phyloP scores from a whole-genome alignment of 2,329 filamentous ascomycete genomes.

The Microascus cirrosus region DNA sequence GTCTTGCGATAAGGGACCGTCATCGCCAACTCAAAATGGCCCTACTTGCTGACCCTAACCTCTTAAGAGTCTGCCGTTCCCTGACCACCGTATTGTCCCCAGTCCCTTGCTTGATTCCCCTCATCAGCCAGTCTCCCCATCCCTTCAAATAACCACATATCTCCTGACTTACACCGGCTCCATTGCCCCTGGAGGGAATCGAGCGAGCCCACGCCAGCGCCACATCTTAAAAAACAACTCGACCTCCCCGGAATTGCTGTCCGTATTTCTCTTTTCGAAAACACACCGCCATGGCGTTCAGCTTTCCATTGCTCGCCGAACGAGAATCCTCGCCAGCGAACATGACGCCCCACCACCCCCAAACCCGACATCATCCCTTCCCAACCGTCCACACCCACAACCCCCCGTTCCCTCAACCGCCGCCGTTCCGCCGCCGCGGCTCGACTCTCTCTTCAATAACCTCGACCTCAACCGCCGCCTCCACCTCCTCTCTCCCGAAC shows the following conservation, averaged over 20 bases:
- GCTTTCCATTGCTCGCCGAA: neutral
- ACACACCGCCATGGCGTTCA: neutral
- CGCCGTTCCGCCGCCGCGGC: neutral
- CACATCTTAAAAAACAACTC: neutral
- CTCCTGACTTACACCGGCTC: neutral
- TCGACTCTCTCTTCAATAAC: conserved; percentile 6
- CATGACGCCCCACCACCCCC: neutral
- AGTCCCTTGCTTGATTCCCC: neutral
- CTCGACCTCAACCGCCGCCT: neutral
- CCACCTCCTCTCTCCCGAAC: neutral
- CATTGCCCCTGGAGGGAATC: neutral
- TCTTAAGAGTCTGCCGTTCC: neutral
- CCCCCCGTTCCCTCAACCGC: neutral
- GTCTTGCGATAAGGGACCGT: too few species aligned
- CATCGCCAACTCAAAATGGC: too few species aligned
- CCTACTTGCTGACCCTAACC: too few species aligned
- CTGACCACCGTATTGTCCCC: neutral
- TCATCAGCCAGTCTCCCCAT: neutral
- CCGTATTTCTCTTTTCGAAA: neutral
- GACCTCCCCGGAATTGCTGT: neutral
- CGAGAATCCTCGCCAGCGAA: neutral
- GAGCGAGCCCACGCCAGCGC: neutral
- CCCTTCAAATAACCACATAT: neutral
- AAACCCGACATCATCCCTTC: neutral
- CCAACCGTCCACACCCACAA: neutral